phyloP scores from a whole-genome alignment of 306 rosid genomes.

The Oemleria cerasiformis region DNA sequence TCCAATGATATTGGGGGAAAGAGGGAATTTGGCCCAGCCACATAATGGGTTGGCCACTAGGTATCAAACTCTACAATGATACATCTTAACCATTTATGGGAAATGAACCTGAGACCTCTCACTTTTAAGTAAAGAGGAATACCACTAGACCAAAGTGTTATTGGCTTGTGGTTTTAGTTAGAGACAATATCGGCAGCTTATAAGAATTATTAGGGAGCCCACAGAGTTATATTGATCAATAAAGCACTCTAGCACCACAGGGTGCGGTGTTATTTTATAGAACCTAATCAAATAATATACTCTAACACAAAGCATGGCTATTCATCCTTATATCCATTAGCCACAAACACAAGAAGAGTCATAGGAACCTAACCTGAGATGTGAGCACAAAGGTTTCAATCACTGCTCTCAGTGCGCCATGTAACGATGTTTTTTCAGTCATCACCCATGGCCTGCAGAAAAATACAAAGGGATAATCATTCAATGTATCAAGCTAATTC shows the following conservation, averaged over 20 bases:
- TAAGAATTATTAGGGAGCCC: background rate
- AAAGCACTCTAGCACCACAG: background rate
- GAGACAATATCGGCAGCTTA: no score
- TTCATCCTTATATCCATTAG: background rate
- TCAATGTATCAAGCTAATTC: background rate
- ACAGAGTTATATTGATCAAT: background rate
- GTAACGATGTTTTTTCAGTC: slow-evolving; percentile 37
- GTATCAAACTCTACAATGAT: no score
- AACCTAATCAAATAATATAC: background rate
- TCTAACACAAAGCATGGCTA: background rate
- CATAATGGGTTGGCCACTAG: no score
- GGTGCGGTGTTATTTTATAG: background rate
- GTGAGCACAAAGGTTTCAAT: slow-evolving; percentile 27
- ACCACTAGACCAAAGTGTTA: no score
- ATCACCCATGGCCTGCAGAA: slow-evolving; percentile 80
- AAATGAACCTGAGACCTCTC: no score
- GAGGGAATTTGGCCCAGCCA: no score
- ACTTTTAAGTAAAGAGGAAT: no score
- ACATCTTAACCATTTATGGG: no score
- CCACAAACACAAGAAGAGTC: background rate
- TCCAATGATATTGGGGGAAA: no score
- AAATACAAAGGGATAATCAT: slow-evolving; percentile 17
- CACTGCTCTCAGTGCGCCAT: slow-evolving; percentile 33
- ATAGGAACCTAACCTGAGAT: slow-evolving; percentile 46
- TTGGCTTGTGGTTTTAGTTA: no score